Conservation (phyloP, 208 protist genomes). For the Crithidia bombi region DNA sequence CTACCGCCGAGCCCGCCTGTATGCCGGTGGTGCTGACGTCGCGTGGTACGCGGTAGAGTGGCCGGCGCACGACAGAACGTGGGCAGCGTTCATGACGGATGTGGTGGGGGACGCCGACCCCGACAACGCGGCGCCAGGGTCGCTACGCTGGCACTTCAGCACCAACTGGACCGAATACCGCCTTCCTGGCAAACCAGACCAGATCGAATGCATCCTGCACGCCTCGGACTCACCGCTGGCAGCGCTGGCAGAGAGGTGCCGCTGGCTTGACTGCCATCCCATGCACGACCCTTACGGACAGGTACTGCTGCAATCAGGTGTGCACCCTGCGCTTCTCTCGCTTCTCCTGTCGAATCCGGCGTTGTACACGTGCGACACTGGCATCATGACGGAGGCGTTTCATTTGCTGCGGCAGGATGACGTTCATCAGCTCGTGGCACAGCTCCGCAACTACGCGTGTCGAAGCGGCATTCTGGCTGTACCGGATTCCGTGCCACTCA, state of each 20-base stretch:
- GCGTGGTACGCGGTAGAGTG: slow-evolving; percentile 77
- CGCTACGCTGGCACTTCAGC: slow-evolving; percentile 60
- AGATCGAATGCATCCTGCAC: slow-evolving; percentile 80
- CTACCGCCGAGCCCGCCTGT: slow-evolving; percentile 59
- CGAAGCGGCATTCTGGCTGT: slow-evolving; percentile 4
- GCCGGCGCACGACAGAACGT: slow-evolving; percentile 58
- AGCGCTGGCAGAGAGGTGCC: slow-evolving; percentile 79
- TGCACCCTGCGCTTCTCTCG: slow-evolving; percentile 48
- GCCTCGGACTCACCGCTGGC: slow-evolving; percentile 75
- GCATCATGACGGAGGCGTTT: slow-evolving; percentile 26
- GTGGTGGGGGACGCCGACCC: slow-evolving; percentile 80
- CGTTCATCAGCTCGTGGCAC: slow-evolving; percentile 13
- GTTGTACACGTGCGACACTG: slow-evolving; percentile 34
- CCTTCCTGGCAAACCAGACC: slow-evolving; percentile 59
- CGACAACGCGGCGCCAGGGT: slow-evolving; percentile 32
- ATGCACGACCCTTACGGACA: slow-evolving; percentile 75
- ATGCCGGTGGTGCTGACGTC: slow-evolving; percentile 42
- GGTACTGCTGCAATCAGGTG: slow-evolving; percentile 61
- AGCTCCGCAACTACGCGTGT: slow-evolving; percentile 26
- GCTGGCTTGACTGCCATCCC: slow-evolving; percentile 59
- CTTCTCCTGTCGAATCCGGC: slow-evolving; percentile 53
- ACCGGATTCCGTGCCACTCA: slow-evolving; percentile 12
- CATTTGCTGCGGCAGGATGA: slow-evolving; percentile 22
- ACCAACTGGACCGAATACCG: slow-evolving; percentile 66
- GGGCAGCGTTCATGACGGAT: slow-evolving; percentile 52